Evolutionary conservation across 2,329 filamentous ascomycete species (phyloP).

Genomic region (Apiospora marii): DNA sequence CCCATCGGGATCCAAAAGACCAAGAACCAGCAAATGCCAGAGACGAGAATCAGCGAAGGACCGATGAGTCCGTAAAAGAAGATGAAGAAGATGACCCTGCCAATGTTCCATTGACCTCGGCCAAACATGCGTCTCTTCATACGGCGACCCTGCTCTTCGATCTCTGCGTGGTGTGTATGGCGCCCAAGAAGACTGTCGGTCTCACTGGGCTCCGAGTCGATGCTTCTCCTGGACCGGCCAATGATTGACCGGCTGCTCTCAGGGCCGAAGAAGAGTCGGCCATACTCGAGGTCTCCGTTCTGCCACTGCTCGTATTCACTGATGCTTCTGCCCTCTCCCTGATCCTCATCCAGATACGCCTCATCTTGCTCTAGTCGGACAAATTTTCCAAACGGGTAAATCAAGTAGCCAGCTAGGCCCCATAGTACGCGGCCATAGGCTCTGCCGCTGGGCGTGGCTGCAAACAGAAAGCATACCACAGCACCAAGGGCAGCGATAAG

Average conservation of each 20-base stretch:
- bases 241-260: slow-evolving; percentile 79
- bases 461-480: slow-evolving; percentile 79
- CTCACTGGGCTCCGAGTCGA: slow-evolving; percentile 85
- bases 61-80: slow-evolving; percentile 96
- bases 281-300: slow-evolving; percentile 94
- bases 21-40: slow-evolving; percentile 90
- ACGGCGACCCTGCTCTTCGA: slow-evolving; percentile 43
- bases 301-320: slow-evolving; percentile 99
- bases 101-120: slow-evolving; percentile 93
- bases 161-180: slow-evolving; percentile 47
- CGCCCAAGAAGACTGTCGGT: slow-evolving; percentile 86
- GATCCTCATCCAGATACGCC: slow-evolving; percentile 91
- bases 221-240: slow-evolving; percentile 84
- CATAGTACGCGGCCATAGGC: slow-evolving; percentile 88
- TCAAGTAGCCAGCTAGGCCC: slow-evolving; percentile 84
- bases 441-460: slow-evolving; percentile 78
- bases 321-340: slow-evolving; percentile 95
- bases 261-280: slow-evolving; percentile 94
- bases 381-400: slow-evolving; percentile 97
- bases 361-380: slow-evolving; percentile 94
- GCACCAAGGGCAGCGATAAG: slow-evolving; percentile 78
- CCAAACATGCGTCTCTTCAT: slow-evolving; percentile 90
- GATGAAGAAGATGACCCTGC: slow-evolving; percentile 92
- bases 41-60: slow-evolving; percentile 85
- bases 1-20: slow-evolving; percentile 99